A percentile compares a stretch with the other conserved stretches of the same genome.
phyloP scores from a whole-genome alignment of 2,329 filamentous ascomycete genomes.

The Sporothrix euskadiensis region DNA sequence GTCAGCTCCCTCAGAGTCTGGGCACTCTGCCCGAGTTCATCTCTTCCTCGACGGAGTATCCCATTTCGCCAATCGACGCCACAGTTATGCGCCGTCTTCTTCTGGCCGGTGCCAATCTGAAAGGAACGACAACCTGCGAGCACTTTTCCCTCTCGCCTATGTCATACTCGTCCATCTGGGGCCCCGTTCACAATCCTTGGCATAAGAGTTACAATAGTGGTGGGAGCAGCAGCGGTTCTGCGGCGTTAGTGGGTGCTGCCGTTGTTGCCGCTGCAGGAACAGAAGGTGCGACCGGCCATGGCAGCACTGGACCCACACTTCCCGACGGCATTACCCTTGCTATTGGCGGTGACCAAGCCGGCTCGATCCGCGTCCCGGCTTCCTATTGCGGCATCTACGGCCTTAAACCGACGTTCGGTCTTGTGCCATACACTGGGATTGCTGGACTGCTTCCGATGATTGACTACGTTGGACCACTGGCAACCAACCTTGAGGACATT shows the following conservation, averaged over 20 bases:
- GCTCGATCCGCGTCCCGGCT: conserved; percentile 65
- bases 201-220: conserved; percentile 72
- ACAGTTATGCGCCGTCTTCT: conserved; percentile 38
- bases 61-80: conserved; percentile 62
- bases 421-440: conserved; percentile 54
- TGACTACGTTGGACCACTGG: conserved; percentile 51
- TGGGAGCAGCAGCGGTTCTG: conserved; percentile 73
- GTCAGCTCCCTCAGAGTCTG: conserved; percentile 61
- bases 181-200: conserved; percentile 70
- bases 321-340: conserved; percentile 43
- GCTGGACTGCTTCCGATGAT: conserved; percentile 44
- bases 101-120: conserved; percentile 67
- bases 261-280: conserved; percentile 37
- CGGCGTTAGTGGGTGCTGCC: conserved; percentile 34
- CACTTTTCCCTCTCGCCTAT: conserved; percentile 56
- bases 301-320: conserved; percentile 60
- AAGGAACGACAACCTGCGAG: conserved; percentile 77
- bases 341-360: conserved; percentile 71
- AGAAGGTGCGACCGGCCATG: conserved; percentile 13
- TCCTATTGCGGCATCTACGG: conserved; percentile 46
- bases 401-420: conserved; percentile 50
- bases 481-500: conserved; percentile 45
- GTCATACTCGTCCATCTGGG: conserved; percentile 69
- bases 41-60: conserved; percentile 54
- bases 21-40: conserved; percentile 47